Percentiles rank a stretch among this genome's conserved stretches.
Evolutionary conservation across 2,329 filamentous ascomycete species (phyloP).

Genomic region (Sporothrix euskadiensis): DNA sequence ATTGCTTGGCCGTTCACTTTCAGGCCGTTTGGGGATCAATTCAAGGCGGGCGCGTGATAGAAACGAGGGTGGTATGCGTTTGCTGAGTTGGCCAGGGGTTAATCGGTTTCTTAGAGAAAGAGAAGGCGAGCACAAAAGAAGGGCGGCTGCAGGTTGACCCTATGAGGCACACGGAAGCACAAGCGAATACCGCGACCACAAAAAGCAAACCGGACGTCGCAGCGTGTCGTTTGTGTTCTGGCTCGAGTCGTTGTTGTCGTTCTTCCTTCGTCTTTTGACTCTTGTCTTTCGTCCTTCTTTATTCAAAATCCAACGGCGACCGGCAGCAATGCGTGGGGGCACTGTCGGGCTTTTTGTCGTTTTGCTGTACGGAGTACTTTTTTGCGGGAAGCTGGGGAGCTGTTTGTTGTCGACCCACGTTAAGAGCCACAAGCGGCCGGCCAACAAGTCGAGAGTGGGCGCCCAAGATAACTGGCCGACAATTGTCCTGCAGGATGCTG

Average conservation of each 20-base stretch:
- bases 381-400: neutral
- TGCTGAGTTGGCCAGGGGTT: constrained; percentile 17
- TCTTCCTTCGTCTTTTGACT: neutral
- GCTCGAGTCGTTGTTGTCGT: constrained; percentile 9
- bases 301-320: neutral
- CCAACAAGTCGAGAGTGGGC: constrained; percentile 4
- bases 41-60: constrained; percentile 10
- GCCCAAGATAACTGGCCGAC: constrained; percentile 2
- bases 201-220: neutral
- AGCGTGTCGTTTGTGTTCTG: constrained; percentile 7
- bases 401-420: constrained; percentile 17
- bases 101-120: neutral
- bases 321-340: constrained; percentile 19
- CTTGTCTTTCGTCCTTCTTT: neutral
- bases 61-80: constrained; percentile 21
- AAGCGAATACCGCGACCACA: neutral
- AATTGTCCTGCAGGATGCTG: constrained; percentile 9
- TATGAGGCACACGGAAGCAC: neutral
- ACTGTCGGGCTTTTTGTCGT: neutral
- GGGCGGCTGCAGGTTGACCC: constrained; percentile 9
- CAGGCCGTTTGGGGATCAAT: neutral
- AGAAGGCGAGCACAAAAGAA: neutral
- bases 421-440: constrained; percentile 9
- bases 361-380: neutral
- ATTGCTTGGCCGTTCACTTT: neutral